Evolutionary conservation across 1,284 basidiomycete species (phyloP), one percentile per base, ranked within the genome.

Genomic region (Tetrapyrgos nigripes): DNA sequence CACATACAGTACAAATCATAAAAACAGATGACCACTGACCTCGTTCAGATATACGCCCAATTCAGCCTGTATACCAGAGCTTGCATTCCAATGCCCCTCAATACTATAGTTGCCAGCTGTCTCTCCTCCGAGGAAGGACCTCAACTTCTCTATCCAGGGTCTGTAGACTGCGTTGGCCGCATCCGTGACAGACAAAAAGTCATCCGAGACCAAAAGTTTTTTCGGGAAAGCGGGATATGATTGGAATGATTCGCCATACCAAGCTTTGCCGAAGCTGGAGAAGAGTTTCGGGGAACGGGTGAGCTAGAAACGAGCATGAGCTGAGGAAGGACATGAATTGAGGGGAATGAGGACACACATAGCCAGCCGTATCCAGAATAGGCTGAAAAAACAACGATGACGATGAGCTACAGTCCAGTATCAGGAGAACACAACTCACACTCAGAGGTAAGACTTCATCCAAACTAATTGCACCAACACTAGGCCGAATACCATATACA

Each of bases 401-500:
- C 9, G 47, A 5, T n/a, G n/a, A 13, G 47, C 14, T 49, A 24
- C 8, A 24, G 24, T 27, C 13, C 10, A 14, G 31, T 33, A 8
- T 8, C 31, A 33, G 31, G 6, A 8, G 44, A 46, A 21, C 8
- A 8, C 11, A 27, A 49, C 27, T 4, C 27, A 49, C 47, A 49
- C 47, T 49, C 6, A 49, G 26, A 49, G 47, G 21, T 24, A 49
- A 8, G 10, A 28, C 47, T 10, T 28, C 47, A 10, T 49, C 21
- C 21, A 49, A n/a, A 28, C 21, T 49, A n/a, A 49, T 49, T 10
- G 47, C 47, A 27, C 47, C 47, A 28, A 49, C 47, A 28, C 47
- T 49, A 28, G 47, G 47, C 9, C 47, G 10, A 9, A 49, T 49
- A 23, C 21, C 47, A 27, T 49, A 49, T 11, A 49, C 47, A 23